Conservation (phyloP, 768 basidiomycete genomes). For the Tricholoma bakamatsutake region DNA sequence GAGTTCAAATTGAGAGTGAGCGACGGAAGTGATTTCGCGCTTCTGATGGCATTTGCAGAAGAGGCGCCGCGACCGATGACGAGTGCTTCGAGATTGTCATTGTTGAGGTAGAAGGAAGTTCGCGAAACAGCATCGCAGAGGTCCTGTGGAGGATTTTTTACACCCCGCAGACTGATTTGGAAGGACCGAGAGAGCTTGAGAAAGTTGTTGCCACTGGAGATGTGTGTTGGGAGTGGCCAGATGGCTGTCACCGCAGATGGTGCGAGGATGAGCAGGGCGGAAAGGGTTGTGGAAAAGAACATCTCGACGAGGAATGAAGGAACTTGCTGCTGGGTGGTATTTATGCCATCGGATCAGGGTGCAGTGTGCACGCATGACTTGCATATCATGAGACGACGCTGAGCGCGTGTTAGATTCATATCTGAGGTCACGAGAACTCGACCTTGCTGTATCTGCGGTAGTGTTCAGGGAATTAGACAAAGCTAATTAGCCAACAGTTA, state of each 20-base stretch:
- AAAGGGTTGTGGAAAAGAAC: constrained; percentile 11
- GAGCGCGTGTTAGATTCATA: too few relatives aligned
- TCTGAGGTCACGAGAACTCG: too few relatives aligned
- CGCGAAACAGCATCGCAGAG: constrained; percentile 48
- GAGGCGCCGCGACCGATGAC: constrained; percentile 56
- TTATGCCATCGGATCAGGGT: not conserved
- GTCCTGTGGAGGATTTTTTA: constrained; percentile 45
- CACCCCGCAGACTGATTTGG: constrained; percentile 36
- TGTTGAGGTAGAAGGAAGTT: constrained; percentile 35
- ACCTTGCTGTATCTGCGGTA: too few relatives aligned
- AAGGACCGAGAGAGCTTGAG: constrained; percentile 31
- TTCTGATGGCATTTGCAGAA: constrained; percentile 32
- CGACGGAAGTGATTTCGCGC: constrained; percentile 36
- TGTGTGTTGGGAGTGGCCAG: constrained; percentile 37
- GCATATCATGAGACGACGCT: too few relatives aligned
- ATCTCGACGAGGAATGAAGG: not conserved
- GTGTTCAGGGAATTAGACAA: too few relatives aligned
- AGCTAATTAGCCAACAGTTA: too few relatives aligned
- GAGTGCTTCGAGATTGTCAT: constrained; percentile 55
- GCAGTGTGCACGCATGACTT: not conserved
- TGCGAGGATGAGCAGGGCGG: constrained; percentile 16
- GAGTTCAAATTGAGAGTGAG: constrained; percentile 40
- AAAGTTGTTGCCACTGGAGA: constrained; percentile 34
- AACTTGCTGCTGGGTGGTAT: not conserved
- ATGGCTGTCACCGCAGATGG: constrained; percentile 20